Evolutionary conservation across 1,139 yeast species (phyloP).

Genomic region (Yamadazyma mexicana): DNA sequence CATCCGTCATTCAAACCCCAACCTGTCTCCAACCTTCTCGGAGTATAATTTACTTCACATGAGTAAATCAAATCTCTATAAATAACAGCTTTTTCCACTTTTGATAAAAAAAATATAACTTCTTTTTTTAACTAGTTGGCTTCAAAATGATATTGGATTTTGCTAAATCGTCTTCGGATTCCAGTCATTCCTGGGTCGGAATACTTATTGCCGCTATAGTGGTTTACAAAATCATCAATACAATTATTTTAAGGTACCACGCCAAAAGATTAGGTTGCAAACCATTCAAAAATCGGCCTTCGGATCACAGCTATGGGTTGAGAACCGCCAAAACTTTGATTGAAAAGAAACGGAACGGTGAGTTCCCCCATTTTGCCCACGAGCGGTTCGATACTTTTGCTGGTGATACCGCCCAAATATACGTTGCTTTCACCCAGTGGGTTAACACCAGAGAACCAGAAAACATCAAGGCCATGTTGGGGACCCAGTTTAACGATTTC

Average conservation of each 20-base stretch:
- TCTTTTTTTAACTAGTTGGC: too few species aligned
- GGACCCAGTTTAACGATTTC: slow-evolving; percentile 50
- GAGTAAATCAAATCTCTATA: too few species aligned
- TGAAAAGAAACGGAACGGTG: slow-evolving; percentile 23
- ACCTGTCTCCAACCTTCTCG: neutral
- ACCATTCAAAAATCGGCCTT: slow-evolving; percentile 9
- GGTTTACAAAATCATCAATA: slow-evolving; percentile 8
- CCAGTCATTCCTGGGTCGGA: slow-evolving; percentile 6
- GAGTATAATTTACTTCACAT: neutral
- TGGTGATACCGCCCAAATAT: slow-evolving; percentile 7
- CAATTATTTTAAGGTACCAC: neutral
- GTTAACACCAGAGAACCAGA: slow-evolving; percentile 29
- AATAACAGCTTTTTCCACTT: neutral
- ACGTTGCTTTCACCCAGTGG: slow-evolving; percentile 8
- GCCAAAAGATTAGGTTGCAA: slow-evolving; percentile 22
- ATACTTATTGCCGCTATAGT: slow-evolving; percentile 5
- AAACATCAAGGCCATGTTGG: slow-evolving; percentile 37
- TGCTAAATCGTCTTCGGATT: neutral
- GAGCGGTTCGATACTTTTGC: slow-evolving; percentile 14
- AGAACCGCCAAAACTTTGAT: slow-evolving; percentile 16
- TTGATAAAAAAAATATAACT: too few species aligned
- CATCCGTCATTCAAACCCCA: neutral
- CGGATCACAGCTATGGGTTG: slow-evolving; percentile 27
- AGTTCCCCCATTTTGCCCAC: slow-evolving; percentile 20
- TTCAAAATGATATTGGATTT: too few species aligned